phyloP scores from a whole-genome alignment of 2,329 filamentous ascomycete genomes.

The Hymenoscyphus fructigenus region DNA sequence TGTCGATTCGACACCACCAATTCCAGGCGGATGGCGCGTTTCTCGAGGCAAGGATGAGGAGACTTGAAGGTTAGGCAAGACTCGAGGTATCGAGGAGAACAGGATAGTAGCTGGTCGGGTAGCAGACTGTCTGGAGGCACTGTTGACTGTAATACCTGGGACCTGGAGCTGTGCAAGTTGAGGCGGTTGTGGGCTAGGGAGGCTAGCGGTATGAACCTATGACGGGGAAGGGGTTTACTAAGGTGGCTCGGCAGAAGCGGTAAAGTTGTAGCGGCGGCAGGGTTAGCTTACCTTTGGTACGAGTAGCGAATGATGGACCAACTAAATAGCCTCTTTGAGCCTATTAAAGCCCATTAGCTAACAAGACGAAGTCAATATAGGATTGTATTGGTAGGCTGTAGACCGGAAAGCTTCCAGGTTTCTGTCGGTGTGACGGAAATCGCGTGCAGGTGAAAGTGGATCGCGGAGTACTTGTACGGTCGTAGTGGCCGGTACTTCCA shows the following conservation, averaged over 20 bases:
- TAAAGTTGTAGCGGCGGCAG: too few species aligned
- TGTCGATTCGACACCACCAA: neutral
- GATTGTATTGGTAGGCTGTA: too few species aligned
- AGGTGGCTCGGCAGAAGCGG: neutral
- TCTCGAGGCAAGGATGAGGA: too few species aligned
- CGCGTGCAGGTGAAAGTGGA: neutral
- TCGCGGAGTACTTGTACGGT: too few species aligned
- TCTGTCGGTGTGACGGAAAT: slow-evolving; percentile 5
- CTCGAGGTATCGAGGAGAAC: too few species aligned
- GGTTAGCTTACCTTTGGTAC: neutral
- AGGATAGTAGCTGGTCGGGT: too few species aligned
- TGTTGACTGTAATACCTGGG: neutral
- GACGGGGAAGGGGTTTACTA: neutral
- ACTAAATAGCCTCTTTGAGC: neutral
- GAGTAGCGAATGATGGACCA: neutral
- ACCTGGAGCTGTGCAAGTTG: neutral
- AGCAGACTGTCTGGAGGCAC: neutral
- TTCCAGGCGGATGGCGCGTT: neutral
- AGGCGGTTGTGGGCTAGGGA: neutral
- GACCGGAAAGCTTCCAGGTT: neutral
- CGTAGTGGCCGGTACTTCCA: too few species aligned
- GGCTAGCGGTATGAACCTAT: neutral
- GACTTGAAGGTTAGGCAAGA: too few species aligned
- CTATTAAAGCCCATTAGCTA: too few species aligned
- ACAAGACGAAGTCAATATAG: too few species aligned